A percentile compares a stretch with the other conserved stretches of the same genome.
Conservation (phyloP, 2,329 filamentous ascomycete genomes). For the Neoarthrinium moseri region DNA sequence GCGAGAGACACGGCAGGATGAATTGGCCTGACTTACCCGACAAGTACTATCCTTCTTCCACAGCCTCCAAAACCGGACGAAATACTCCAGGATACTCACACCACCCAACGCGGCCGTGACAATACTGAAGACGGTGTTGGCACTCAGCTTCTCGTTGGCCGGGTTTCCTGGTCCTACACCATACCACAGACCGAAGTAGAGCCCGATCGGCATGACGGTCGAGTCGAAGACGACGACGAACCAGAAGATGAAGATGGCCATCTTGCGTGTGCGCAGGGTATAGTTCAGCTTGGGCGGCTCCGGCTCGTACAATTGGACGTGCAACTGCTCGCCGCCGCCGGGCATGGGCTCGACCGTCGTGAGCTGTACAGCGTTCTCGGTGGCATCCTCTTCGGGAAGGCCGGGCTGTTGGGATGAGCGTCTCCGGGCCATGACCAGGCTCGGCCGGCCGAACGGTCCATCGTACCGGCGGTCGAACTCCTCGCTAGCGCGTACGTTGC, state of each 20-base stretch:
- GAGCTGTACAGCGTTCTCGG: neutral
- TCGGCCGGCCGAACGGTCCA: constrained; percentile 23
- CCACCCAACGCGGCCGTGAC: constrained; percentile 49
- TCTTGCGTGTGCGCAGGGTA: constrained; percentile 37
- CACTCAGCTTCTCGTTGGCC: constrained; percentile 27
- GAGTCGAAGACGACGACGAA: constrained; percentile 56
- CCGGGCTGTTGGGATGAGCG: constrained; percentile 1
- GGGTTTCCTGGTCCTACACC: constrained; percentile 25
- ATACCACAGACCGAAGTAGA: constrained; percentile 63
- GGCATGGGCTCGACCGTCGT: neutral
- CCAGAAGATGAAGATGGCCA: constrained; percentile 59
- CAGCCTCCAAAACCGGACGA: constrained; percentile 49
- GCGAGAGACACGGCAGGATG: no score
- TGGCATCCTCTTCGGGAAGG: neutral
- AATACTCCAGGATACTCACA: constrained; percentile 51
- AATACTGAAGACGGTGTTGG: constrained; percentile 43
- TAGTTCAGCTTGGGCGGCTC: constrained; percentile 15
- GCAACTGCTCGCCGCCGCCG: neutral
- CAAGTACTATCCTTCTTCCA: constrained; percentile 51
- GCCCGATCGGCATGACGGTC: constrained; percentile 53
- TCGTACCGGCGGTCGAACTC: constrained; percentile 24
- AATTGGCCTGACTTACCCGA: constrained; percentile 48
- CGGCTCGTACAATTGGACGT: constrained; percentile 4
- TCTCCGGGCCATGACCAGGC: constrained; percentile 20
- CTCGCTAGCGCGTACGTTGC: constrained; percentile 14